Base-by-base conservation (phyloP, 1,284 basidiomycete genomes). In the Leucoagaricus sp. region DNA sequence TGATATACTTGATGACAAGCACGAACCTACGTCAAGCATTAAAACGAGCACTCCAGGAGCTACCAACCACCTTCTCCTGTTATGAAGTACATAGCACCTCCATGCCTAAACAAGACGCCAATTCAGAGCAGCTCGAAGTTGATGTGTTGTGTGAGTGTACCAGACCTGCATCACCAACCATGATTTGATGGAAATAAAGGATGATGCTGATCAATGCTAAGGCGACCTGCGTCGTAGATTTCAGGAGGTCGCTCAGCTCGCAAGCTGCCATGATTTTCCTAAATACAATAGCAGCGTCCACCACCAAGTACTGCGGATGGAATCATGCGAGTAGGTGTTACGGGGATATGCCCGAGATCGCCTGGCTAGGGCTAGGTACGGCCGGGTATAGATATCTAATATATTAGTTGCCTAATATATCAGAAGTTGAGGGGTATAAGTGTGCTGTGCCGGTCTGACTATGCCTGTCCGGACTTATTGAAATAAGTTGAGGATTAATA, bases 81-180 rank as follows among this genome's bases (percentile, higher is more conserved):
- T 26, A 29, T 51, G n/a, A 4, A 51, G 17, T 3, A 51, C 23
- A 19, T 41, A 51, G 17, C 49, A 51, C n/a, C 49, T 51, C 49
- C 49, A 51, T 3, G 40, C 36, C 49, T 51, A 42, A 10, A 6
- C 5, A 42, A 21, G 4, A 5, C 21, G 23, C 7, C 5, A n/a
- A 5, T 19, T 42, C 17, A 3, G 21, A 3, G 17, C 41, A 31
- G 1, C 2, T 4, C 6, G 17, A 41, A 10, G 3, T 28, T n/a
- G 2, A 15, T 8, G 17, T 29, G 13, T n/a, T 9, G 31, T 12
- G 17, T 4, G 19, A n/a, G 21, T 38, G 29, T 21, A 51, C 49
- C 1, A 51, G n/a, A 9, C 41, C 40, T 1, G 25, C 26, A 5
- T 51, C 49, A 21, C 49, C 49, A 2, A 51, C 6, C 28, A 42